Conservation (phyloP, 179 eudicot species). For the Actinidia chinensis region DNA sequence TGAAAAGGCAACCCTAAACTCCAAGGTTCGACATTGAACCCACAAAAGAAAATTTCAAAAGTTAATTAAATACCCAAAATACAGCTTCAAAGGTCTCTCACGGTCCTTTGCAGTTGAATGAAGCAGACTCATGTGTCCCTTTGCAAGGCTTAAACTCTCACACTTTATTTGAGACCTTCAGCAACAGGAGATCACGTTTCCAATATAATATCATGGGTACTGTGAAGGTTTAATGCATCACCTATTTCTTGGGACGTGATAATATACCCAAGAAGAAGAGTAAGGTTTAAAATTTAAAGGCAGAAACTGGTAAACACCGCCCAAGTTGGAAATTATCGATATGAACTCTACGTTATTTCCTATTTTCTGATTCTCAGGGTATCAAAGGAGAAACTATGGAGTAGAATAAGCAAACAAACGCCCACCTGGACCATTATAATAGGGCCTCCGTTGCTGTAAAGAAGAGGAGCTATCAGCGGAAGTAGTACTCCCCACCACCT, state of each 20-base stretch:
- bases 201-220: neutral
- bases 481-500: constrained; percentile 80
- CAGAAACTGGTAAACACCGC: no score
- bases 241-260: no score
- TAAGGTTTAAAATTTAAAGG: neutral
- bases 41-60: neutral
- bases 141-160: neutral
- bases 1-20: neutral
- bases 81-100: constrained; percentile 12
- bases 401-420: neutral
- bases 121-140: neutral
- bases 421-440: constrained; percentile 92
- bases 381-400: neutral
- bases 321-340: neutral
- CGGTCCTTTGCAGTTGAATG: neutral
- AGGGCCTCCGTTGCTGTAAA: constrained; percentile 84
- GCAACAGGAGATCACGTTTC: neutral
- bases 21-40: neutral
- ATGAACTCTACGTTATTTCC: neutral
- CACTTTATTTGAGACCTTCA: neutral
- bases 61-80: constrained; percentile 1
- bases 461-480: constrained; percentile 76
- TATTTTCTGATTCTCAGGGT: neutral
- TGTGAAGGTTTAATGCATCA: neutral
- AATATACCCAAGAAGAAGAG: neutral